Evolutionary conservation across 2,329 filamentous ascomycete genomes (phyloP), one percentile per base, ranked within the genome.

Genomic region (Botrytis paeoniae): DNA sequence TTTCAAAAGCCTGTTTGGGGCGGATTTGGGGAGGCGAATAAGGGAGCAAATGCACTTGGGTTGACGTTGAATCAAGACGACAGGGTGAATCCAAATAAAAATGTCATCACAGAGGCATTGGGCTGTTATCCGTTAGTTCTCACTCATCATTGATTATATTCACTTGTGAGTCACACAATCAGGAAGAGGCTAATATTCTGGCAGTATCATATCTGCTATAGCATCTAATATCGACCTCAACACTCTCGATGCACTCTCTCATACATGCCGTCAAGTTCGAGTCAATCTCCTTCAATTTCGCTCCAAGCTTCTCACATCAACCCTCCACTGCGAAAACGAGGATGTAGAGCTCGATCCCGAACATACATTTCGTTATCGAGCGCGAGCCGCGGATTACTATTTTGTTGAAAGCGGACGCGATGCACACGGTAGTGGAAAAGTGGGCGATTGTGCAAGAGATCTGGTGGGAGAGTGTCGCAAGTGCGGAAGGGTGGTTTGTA

Each of bases 171-270:
- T n/a, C 29, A 32, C 48, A 61, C n/a, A 51, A 32, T 35, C 9
- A 70, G 41, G 35, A 48, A 20, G 22, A 72, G 39, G 35, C 71
- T 73, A 54, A 73, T 12, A 20, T 41, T 37, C 66, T 35, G 60
- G 20, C 84, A 97, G 94, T 78, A 89, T 97, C 80, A 89, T 93
- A 78, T 89, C 90, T 76, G 88, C 91, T 78, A 88, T 98, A 76
- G 92, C 93, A 66, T 88, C 89, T 45, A 88, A 89, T 77, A 89
- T 98, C 81, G 95, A 98, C 81, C 88, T 97, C 69, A 97, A 95
- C 82, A 92, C 93, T 22, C 88, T 98, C 78, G 91, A 97, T 82
- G 90, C 91, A 76, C 89, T 98, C 32, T 93, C 95, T 69, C 89
- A 89, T 71, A 94, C 93, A 72, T 97, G 94, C 81, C 92, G 92